Conservation (phyloP, 176 grass and related monocot species). For the Oryza meyeriana region DNA sequence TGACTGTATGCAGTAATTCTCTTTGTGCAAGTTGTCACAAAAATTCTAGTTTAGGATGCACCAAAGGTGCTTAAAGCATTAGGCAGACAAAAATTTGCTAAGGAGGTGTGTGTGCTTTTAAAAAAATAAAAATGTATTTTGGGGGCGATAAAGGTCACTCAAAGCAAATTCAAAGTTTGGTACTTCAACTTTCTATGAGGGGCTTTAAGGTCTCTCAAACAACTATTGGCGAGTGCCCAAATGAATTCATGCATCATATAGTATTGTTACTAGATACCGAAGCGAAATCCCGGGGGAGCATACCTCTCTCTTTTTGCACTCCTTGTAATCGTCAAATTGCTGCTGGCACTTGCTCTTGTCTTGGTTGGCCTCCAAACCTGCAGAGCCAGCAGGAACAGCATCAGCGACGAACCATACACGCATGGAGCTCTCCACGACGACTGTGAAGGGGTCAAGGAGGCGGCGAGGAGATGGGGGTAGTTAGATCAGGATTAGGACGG, state of each 20-base stretch:
- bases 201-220: too few relatives aligned
- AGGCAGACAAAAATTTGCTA: background rate
- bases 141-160: too few relatives aligned
- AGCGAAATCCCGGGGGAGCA: background rate
- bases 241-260: background rate
- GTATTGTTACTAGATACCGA: background rate
- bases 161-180: too few relatives aligned
- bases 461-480: background rate
- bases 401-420: background rate
- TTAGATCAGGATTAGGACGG: background rate
- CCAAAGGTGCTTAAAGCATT: background rate
- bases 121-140: too few relatives aligned
- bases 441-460: background rate
- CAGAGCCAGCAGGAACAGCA: background rate
- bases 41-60: background rate
- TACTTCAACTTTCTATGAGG: too few relatives aligned
- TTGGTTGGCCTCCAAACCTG: constrained; percentile 70
- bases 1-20: background rate
- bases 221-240: background rate
- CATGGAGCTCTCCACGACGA: background rate
- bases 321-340: constrained; percentile 86
- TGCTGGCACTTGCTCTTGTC: constrained; percentile 93
- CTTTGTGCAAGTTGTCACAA: background rate
- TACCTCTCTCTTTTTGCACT: constrained; percentile 97
- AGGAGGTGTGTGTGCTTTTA: too few relatives aligned